These are phyloP conservation scores for Eucalyptus pauciflora DNA, from an alignment of 345 rosid genomes.

Conservation along the genomic window DNA sequence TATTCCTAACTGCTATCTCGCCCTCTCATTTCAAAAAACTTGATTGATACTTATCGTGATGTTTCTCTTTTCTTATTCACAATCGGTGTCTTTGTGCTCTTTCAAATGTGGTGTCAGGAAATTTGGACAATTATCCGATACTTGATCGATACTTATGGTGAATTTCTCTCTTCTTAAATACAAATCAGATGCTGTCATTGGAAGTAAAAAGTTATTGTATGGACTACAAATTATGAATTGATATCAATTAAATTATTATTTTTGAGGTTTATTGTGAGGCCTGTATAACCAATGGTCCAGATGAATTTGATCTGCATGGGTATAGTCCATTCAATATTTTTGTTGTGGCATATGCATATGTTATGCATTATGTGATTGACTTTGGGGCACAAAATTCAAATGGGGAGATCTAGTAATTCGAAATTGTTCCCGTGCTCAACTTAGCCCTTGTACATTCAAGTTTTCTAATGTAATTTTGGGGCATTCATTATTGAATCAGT, in stretches of 20 bases:
- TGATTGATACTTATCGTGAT: background rate
- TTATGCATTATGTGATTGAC: background rate
- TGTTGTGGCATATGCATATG: background rate
- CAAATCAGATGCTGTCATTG: background rate
- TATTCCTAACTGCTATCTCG: background rate
- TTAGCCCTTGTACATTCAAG: background rate
- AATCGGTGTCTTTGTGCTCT: background rate
- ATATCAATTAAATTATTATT: background rate
- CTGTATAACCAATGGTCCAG: rapidly evolving
- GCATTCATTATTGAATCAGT: background rate
- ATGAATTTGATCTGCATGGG: background rate
- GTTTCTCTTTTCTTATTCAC: background rate
- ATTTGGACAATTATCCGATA: background rate
- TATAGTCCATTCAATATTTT: background rate
- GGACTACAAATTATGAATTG: background rate
- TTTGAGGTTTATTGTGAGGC: background rate
- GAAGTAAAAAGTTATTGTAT: background rate
- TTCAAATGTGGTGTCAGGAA: background rate
- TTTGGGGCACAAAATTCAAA: background rate
- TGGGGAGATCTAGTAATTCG: background rate
- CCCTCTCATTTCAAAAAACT: background rate
- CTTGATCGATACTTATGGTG: background rate
- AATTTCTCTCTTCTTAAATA: background rate
- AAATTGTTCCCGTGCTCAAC: background rate
- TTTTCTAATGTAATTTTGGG: background rate